Evolutionary conservation across 371 early-diverging fungal species (phyloP).

Genomic region (Basidiobolus meristosporus): DNA sequence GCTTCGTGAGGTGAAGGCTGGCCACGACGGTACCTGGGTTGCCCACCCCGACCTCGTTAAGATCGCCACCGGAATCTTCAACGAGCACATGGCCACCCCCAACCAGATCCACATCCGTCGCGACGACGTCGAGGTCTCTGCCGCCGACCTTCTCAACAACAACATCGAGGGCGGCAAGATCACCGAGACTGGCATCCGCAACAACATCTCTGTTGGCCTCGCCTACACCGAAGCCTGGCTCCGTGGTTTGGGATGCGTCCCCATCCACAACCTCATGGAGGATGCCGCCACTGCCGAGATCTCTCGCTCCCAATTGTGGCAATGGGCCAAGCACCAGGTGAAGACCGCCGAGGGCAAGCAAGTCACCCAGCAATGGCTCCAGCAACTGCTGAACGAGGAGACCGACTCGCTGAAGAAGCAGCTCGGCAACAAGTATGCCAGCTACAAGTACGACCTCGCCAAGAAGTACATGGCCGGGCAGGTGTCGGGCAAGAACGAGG

Average conservation of each 20-base stretch:
- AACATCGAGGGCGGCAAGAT: conserved; percentile 52
- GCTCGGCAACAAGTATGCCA: conserved; percentile 33
- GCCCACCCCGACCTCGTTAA: conserved; percentile 90
- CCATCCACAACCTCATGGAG: conserved; percentile 92
- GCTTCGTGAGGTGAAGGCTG: conserved; percentile 80
- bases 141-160: conserved; percentile 66
- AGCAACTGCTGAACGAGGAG: conserved; percentile 72
- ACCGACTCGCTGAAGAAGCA: conserved; percentile 36
- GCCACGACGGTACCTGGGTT: conserved; percentile 95
- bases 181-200: conserved; percentile 76
- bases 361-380: conserved; percentile 54
- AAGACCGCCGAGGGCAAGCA: conserved; percentile 59
- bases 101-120: conserved; percentile 85
- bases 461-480: conserved; percentile 57
- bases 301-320: conserved; percentile 88
- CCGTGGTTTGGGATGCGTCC: conserved; percentile 86
- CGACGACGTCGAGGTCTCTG: conserved; percentile 72
- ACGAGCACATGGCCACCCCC: conserved; percentile 87
- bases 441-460: conserved; percentile 55
- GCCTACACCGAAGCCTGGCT: conserved; percentile 94
- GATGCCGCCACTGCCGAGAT: conserved; percentile 97
- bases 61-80: conserved; percentile 71
- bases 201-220: conserved; percentile 79
- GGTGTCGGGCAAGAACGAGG: conserved; percentile 39
- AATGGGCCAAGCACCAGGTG: conserved; percentile 84